phyloP scores from a whole-genome alignment of 176 grass and related monocot species.

The Raddia distichophylla region DNA sequence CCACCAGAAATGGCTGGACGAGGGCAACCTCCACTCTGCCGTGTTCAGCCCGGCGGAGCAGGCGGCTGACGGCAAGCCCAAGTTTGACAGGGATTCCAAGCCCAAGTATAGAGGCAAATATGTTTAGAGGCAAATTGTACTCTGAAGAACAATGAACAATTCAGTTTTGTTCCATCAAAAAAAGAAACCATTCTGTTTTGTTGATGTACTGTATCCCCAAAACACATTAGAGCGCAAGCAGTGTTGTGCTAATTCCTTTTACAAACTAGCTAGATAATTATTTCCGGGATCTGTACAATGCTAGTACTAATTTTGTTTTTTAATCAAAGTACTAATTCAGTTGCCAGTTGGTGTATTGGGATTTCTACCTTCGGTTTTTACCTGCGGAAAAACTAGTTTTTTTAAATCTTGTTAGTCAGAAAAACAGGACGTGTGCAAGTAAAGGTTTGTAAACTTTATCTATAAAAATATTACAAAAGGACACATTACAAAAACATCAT shows the following conservation, averaged over 20 bases:
- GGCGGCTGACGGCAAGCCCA: constrained; percentile 37
- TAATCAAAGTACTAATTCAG: too few relatives aligned
- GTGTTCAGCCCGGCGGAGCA: constrained; percentile 63
- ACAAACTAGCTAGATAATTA: constrained; percentile 4
- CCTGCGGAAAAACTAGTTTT: too few relatives aligned
- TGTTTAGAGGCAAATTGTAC: constrained; percentile 44
- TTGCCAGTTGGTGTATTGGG: too few relatives aligned
- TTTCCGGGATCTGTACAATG: background rate
- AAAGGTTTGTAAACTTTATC: too few relatives aligned
- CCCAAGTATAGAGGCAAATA: constrained; percentile 97
- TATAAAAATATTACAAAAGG: too few relatives aligned
- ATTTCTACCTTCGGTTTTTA: too few relatives aligned
- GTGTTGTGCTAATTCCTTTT: background rate
- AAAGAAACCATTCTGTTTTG: constrained; percentile 3
- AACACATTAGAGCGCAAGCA: background rate
- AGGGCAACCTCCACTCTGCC: constrained; percentile 79
- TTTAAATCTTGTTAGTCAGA: too few relatives aligned
- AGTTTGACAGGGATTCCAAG: constrained; percentile 69
- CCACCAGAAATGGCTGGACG: constrained; percentile 91
- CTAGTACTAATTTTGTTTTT: background rate
- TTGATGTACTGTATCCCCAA: constrained; percentile 18
- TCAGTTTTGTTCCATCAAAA: constrained; percentile 25
- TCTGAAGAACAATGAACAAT: background rate
- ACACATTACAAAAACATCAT: too few relatives aligned
- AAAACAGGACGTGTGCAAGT: too few relatives aligned